Evolutionary conservation across 192 early-diverging fungal species (phyloP), one percentile per base, ranked within the genome.

Genomic region (Coemansia umbellata): DNA sequence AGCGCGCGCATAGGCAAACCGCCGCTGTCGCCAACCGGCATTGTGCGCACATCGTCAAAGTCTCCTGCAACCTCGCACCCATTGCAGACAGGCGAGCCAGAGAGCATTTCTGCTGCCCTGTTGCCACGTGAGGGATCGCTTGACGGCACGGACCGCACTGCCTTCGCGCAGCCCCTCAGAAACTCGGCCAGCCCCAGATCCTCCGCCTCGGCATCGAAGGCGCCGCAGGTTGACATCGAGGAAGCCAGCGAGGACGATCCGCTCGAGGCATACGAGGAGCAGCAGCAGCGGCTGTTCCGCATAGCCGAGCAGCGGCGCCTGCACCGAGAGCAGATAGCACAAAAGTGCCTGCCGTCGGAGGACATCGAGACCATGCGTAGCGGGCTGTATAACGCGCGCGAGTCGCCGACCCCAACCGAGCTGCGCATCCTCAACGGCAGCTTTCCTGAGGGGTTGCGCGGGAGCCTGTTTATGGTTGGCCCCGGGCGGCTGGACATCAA

Each of bases 401-500:
- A 81, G 39, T 78, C 70, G 22, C 45, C 61, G 4, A 32, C 28
- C 1, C 74, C 81, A 17, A 59, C 58, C 2, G 62, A 78, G 23
- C 49, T 87, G 28, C 59, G 59, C 11, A 69, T 87, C 8, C 56
- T 70, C 0, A 65, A 67, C 26, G 87, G 87, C 5, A 47, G 71
- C 5, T 73, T 85, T 21, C 87, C 87, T 5, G 79, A 81, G 13
- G 85, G 85, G 61, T 53, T 90, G 43, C 79, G 69, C 39, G 85
- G 82, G 30, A 85, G 83, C 55, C 69, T 84, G 27, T 87, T 80
- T 26, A 78, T 83, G 19, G 58, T 90, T 13, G 86, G 84, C 2
- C 86, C 86, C 8, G 88, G 85, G 17, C 78, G 67, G 6, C 80
- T 82, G 47, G 88, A 87, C 42, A 62, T 87, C 42, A 82, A 73